A percentile compares a stretch with the other conserved stretches of the same genome.
phyloP scores from a whole-genome alignment of 345 rosid genomes.

The Citrus reticulata region DNA sequence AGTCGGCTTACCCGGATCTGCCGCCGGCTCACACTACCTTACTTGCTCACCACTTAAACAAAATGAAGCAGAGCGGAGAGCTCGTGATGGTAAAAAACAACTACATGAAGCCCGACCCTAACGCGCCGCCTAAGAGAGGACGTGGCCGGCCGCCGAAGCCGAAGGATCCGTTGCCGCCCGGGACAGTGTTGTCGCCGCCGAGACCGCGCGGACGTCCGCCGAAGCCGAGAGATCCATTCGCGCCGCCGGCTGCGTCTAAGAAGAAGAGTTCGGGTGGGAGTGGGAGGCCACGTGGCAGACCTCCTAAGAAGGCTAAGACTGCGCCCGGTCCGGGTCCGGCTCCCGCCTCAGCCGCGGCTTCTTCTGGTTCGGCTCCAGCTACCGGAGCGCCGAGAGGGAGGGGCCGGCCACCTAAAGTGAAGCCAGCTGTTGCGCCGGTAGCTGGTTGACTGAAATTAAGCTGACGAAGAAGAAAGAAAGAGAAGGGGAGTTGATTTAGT shows the following conservation, averaged over 20 bases:
- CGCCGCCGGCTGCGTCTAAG: constrained; percentile 26
- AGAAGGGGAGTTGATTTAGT: background rate
- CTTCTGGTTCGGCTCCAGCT: constrained; percentile 6
- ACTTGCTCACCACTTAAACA: constrained; percentile 58
- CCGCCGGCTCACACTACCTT: constrained; percentile 60
- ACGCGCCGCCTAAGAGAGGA: constrained; percentile 81
- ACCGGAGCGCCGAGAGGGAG: constrained; percentile 49
- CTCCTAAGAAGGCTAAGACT: constrained; percentile 56
- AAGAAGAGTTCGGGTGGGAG: constrained; percentile 15
- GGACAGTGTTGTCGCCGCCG: constrained; percentile 30
- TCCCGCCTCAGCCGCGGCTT: background rate
- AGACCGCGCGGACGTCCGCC: constrained; percentile 84
- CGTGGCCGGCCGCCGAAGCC: constrained; percentile 93
- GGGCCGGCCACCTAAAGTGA: constrained; percentile 82
- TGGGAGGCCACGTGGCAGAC: constrained; percentile 66
- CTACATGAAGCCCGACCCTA: constrained; percentile 70
- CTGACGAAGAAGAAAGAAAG: background rate
- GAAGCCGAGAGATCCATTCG: constrained; percentile 44
- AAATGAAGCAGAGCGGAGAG: constrained; percentile 63
- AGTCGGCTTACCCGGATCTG: constrained; percentile 41
- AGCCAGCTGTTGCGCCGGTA: constrained; percentile 62
- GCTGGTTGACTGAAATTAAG: constrained; percentile 38
- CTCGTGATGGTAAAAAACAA: constrained; percentile 61
- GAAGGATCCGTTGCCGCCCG: constrained; percentile 25
- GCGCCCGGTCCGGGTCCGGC: constrained; percentile 10